Conservation (phyloP, 345 rosid species). For the Aquilaria malaccensis region DNA sequence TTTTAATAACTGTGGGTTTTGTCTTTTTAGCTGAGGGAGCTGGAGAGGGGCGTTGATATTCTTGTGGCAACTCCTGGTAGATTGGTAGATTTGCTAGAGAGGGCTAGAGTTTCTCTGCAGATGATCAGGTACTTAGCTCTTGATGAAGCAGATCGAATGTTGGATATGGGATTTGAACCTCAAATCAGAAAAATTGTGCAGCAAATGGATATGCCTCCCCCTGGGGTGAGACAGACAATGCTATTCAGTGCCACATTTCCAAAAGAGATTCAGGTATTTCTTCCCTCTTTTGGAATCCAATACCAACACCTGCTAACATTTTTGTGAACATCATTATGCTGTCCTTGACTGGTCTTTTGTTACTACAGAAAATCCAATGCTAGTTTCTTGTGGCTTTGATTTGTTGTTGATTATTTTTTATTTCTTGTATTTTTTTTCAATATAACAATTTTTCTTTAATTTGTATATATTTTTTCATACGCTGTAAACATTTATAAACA, state of each 20-base stretch:
- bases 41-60: slow-evolving; percentile 97
- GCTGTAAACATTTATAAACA: no score
- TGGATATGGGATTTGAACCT: slow-evolving; percentile 99
- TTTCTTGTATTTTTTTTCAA: no score
- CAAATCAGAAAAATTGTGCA: slow-evolving; percentile 96
- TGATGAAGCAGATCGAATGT: slow-evolving; percentile 98
- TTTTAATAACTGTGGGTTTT: slow-evolving; percentile 4
- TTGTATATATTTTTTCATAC: no score
- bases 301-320: no score
- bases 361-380: no score
- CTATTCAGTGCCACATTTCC: slow-evolving; percentile 98
- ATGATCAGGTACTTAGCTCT: slow-evolving; percentile 88
- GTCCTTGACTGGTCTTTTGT: no score
- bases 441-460: no score
- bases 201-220: slow-evolving; percentile 93
- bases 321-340: no score
- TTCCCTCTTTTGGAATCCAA: not conserved
- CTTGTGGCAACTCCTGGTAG: slow-evolving; percentile 99
- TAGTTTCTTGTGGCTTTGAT: no score
- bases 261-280: slow-evolving; percentile 81
- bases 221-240: slow-evolving; percentile 86
- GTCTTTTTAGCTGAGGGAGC: slow-evolving; percentile 68
- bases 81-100: slow-evolving; percentile 87
- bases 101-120: slow-evolving; percentile 91
- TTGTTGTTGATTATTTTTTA: no score